Evolutionary conservation across 306 rosid genomes (phyloP), one percentile per base, ranked within the genome.

Genomic region (Casuarina equisetifolia): DNA sequence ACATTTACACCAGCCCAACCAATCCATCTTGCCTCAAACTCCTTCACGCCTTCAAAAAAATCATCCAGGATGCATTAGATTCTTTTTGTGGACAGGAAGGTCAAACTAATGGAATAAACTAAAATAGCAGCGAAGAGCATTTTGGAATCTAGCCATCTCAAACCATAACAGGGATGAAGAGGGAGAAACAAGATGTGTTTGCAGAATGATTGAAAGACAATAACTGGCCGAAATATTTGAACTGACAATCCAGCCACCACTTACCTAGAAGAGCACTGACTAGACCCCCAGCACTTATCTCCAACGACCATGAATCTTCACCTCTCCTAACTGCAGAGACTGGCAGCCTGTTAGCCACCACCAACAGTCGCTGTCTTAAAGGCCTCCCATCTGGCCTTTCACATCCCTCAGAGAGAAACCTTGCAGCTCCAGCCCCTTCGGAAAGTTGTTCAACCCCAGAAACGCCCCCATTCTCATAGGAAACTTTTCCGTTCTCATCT

Each of bases 1-100:
- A 93, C 98, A 58, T 93, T 93, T 55, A 93, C 98, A 50, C 98
- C 98, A 3, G 98, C 97, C 98, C 98, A 93, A 43, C 98, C 98
- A 81, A 93, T 93, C 98, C 98, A 93, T 86, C 91, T 84, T 36
- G 94, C 90, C 76, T 91, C 94, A 79, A 93, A 91, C 52, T 89
- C 94, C 83, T 93, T 93, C 80, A 93, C 97, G 67, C 98, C 98
- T 93, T 81, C 40, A 59, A 73, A 72, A 85, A 76, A 80, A 61
- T 67, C 66, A 12, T 63, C 32, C 15, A 70, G 70, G 39, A 72
- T 42, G 42, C 57, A 69, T 80, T 70, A 85, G 73, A 38, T 82
- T 64, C 72, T 46, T 49, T 63, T 76, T 74, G 53, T 39, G 66
- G 76, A 73, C n/a, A 35, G 80, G 69, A 69, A 42, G 17, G 42